A percentile compares a stretch with the other conserved stretches of the same genome.
Evolutionary conservation across 1,139 yeast genomes (phyloP).

Genomic region (Maudiozyma humilis): DNA sequence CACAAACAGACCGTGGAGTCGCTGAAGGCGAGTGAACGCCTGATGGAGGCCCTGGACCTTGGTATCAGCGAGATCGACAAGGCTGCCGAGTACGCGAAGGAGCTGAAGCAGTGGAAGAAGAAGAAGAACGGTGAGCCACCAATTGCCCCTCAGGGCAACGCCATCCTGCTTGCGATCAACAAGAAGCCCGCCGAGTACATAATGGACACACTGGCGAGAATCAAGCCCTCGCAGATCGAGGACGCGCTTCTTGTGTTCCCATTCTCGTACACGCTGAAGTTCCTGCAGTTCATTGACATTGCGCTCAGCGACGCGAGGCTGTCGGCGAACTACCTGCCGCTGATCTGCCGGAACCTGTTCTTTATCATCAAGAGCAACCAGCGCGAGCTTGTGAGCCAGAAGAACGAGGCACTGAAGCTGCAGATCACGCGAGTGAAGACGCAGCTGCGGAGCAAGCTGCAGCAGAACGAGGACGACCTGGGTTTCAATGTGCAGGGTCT

Average conservation of each 20-base stretch:
- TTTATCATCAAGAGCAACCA: constrained; percentile 68
- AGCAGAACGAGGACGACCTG: constrained; percentile 46
- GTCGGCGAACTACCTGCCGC: constrained; percentile 43
- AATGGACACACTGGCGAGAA: constrained; percentile 56
- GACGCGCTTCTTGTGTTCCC: constrained; percentile 89
- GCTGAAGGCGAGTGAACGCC: constrained; percentile 86
- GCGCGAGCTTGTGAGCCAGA: constrained; percentile 62
- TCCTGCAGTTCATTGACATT: constrained; percentile 62
- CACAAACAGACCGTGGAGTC: constrained; percentile 84
- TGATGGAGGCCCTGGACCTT: constrained; percentile 86
- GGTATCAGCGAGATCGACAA: constrained; percentile 65
- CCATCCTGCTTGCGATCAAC: constrained; percentile 62
- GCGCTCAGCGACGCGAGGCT: constrained; percentile 55
- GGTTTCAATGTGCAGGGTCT: constrained; percentile 89
- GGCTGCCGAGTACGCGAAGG: constrained; percentile 41
- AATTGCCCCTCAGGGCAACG: constrained; percentile 53
- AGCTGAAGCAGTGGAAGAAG: constrained; percentile 34
- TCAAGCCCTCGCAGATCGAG: constrained; percentile 78
- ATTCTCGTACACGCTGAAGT: constrained; percentile 67
- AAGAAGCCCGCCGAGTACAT: constrained; percentile 74
- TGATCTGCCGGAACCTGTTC: constrained; percentile 67
- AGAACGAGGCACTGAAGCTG: constrained; percentile 50
- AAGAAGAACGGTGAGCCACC: constrained; percentile 41
- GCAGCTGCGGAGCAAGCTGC: constrained; percentile 49
- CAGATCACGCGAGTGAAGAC: constrained; percentile 52